Evolutionary conservation across 371 early-diverging fungal species (phyloP), one percentile per base, ranked within the genome.

Genomic region (Conidiobolus coronatus): DNA sequence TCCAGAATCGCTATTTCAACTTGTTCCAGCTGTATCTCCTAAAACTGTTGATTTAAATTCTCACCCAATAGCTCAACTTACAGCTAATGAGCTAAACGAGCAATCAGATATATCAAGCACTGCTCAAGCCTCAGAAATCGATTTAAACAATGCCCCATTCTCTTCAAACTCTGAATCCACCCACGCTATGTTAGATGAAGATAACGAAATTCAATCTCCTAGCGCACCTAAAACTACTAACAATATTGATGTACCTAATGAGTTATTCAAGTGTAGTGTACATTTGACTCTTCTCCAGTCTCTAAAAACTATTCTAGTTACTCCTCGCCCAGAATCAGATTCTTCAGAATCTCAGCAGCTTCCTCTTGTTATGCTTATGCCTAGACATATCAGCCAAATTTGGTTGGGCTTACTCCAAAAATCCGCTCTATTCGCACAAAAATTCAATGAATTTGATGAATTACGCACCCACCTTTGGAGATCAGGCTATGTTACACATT

Each of bases 401-500:
- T 65, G 65, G 65, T 34, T 82, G 21, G 75, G 81, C 54, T 77
- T 81, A 36, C 61, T 89, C 24, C 75, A 81, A 42, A 62, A 72
- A 51, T 82, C 83, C 20, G 81, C 79, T 43, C 57, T 66, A 15
- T 81, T 86, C 60, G 86, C 88, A 7, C 58, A 65, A 14, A 59
- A 68, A 2, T 89, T 89, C 54, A 89, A 89, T 57, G 68, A 58
- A 43, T 70, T 80, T 56, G 66, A 72, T 54, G 70, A 71, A 36
- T 66, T 89, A 46, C 67, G 90, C 1, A 68, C 72, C 53, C 70
- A 75, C 12, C 57, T 89, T 20, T 82, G 73, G 53, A 70, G 71
- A 50, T 68, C 68, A 59, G 84, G 86, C 1, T 73, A 81, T 43
- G 81, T 84, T 60, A 70, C 75, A 17, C 79, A 84, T 45, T 57